Conservation (phyloP, 352 stramenopile genomes). For the Phytophthora multivora region DNA sequence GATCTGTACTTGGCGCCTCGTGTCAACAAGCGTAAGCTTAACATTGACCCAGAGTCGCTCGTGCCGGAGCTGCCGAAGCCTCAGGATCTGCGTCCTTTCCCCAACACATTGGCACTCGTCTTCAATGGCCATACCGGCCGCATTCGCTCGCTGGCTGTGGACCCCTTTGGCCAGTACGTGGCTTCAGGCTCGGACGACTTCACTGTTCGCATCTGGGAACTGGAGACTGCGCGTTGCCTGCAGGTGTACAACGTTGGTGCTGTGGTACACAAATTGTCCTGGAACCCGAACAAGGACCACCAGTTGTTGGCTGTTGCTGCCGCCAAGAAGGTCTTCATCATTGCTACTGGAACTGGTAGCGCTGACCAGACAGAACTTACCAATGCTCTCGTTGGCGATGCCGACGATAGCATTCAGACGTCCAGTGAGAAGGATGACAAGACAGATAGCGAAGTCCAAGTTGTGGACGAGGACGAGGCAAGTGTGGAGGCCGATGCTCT, state of each 20-base stretch:
- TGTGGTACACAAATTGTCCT: conserved; percentile 93
- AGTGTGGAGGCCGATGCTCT: conserved; percentile 73
- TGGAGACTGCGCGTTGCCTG: conserved; percentile 94
- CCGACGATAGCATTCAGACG: conserved; percentile 69
- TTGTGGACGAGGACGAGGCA: conserved; percentile 75
- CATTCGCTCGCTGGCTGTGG: conserved; percentile 94
- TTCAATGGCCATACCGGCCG: conserved; percentile 90
- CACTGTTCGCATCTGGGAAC: conserved; percentile 97
- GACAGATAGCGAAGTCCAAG: conserved; percentile 43
- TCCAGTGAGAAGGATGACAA: conserved; percentile 46
- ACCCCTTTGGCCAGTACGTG: conserved; percentile 97
- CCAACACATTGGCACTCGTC: conserved; percentile 92
- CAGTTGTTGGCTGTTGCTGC: conserved; percentile 94
- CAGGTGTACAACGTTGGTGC: conserved; percentile 92
- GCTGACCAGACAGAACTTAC: conserved; percentile 94
- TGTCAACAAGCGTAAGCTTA: conserved; percentile 95
- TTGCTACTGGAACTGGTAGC: conserved; percentile 95
- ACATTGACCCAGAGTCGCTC: conserved; percentile 97
- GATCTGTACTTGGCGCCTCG: conserved; percentile 99
- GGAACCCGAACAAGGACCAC: conserved; percentile 97
- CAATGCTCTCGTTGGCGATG: conserved; percentile 92
- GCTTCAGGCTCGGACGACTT: conserved; percentile 95
- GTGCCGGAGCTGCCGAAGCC: conserved; percentile 97
- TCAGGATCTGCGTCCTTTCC: conserved; percentile 97
- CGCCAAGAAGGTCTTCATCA: conserved; percentile 91